phyloP scores from a whole-genome alignment of 2,329 filamentous ascomycete genomes.

The Talaromyces islandicus region DNA sequence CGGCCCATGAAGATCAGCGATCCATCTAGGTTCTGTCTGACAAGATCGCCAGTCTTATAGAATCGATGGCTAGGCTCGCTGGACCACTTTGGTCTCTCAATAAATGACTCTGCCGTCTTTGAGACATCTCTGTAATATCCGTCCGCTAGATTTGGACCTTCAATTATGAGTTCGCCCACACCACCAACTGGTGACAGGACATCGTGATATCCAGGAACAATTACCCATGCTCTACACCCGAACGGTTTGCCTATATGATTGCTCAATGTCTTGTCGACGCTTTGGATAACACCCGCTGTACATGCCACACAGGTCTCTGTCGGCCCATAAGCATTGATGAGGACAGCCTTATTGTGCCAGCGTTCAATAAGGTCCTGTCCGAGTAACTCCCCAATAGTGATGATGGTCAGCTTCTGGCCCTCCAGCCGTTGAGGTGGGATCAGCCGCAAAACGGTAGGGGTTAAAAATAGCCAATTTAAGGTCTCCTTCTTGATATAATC shows the following conservation, averaged over 20 bases:
- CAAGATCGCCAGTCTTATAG: background rate
- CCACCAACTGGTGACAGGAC: slow-evolving; percentile 39
- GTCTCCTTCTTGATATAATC: slow-evolving; percentile 27
- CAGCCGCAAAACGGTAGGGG: slow-evolving; percentile 46
- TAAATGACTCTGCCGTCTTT: slow-evolving; percentile 30
- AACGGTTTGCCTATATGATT: background rate
- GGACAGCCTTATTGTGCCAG: slow-evolving; percentile 20
- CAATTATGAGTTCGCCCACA: slow-evolving; percentile 35
- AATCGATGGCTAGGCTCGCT: background rate
- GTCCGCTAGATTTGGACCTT: slow-evolving; percentile 32
- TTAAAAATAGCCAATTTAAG: slow-evolving; percentile 46
- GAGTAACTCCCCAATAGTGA: slow-evolving; percentile 28
- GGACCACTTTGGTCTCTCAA: slow-evolving; percentile 14
- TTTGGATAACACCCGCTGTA: background rate
- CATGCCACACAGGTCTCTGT: background rate
- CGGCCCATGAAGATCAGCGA: background rate
- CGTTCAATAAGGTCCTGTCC: slow-evolving; percentile 39
- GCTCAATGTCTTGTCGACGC: background rate
- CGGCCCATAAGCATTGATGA: slow-evolving; percentile 15
- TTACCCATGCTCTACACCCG: slow-evolving; percentile 34
- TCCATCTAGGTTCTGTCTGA: background rate
- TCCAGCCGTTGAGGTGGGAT: slow-evolving; percentile 27
- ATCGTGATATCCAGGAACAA: slow-evolving; percentile 38
- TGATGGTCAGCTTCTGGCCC: slow-evolving; percentile 24
- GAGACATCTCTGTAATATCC: slow-evolving; percentile 40